phyloP scores from a whole-genome alignment of 2,329 filamentous ascomycete genomes.

The Aspergillus hiratsukae region DNA sequence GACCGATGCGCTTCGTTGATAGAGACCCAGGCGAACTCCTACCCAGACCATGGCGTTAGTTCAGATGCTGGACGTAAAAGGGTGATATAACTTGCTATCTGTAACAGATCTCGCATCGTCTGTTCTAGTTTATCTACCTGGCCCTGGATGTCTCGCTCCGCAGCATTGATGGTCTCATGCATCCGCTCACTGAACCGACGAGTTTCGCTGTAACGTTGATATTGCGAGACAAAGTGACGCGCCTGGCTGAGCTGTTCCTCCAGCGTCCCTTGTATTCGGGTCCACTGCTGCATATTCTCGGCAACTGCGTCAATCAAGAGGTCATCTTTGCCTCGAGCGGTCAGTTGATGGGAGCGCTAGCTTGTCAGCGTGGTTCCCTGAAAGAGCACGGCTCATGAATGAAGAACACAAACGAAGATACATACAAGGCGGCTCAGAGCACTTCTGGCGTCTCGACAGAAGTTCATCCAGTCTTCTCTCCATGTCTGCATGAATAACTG shows the following conservation, averaged over 20 bases:
- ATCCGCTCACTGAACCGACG: slow-evolving; percentile 11
- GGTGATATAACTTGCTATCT: slow-evolving; percentile 5
- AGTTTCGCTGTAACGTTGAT: slow-evolving; percentile 13
- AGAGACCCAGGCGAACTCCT: slow-evolving; percentile 16
- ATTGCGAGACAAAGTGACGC: slow-evolving; percentile 9
- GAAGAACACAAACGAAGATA: background rate
- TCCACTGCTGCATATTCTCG: slow-evolving; percentile 13
- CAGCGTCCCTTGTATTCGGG: slow-evolving; percentile 9
- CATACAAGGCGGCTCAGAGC: slow-evolving; percentile 9
- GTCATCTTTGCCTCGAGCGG: slow-evolving; percentile 10
- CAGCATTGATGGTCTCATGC: slow-evolving; percentile 3
- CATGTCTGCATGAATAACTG: slow-evolving; percentile 11
- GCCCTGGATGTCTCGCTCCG: slow-evolving; percentile 7
- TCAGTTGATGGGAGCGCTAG: slow-evolving; percentile 12
- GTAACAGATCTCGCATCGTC: slow-evolving; percentile 11
- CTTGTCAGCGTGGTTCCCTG: background rate
- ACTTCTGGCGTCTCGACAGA: slow-evolving; percentile 10
- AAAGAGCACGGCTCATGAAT: background rate
- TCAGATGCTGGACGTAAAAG: background rate
- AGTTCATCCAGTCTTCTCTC: slow-evolving; percentile 11
- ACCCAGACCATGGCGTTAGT: background rate
- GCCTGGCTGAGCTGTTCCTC: slow-evolving; percentile 11
- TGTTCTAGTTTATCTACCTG: slow-evolving; percentile 15
- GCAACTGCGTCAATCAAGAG: slow-evolving; percentile 12
- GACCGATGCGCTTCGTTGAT: slow-evolving; percentile 16